Base-by-base conservation (phyloP, 2,329 filamentous ascomycete genomes). In the Chaetomium olivaceum region DNA sequence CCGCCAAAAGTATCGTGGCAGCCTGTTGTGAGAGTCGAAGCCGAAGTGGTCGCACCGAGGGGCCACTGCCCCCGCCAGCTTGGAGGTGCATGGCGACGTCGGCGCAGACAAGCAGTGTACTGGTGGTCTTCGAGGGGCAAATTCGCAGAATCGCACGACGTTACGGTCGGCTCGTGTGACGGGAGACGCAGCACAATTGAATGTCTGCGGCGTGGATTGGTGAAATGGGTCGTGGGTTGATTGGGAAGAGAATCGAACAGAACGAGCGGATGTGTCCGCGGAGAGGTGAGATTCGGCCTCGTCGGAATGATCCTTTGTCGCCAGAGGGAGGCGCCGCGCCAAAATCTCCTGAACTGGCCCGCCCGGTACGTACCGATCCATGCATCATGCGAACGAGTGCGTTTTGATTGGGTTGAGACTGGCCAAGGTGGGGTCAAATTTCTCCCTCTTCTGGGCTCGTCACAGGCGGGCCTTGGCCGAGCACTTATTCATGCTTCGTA, bases 81-180 rank as follows among this genome's bases (percentile, higher is more conserved):
- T 14, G 52, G 64, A 66, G 54, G 50, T 48, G 57, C 71, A 72
- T 73, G 68, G 67, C 43, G 66, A 56, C 39, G 57, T 62, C 64
- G 58, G 54, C n/a, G 46, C 16, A 27, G 25, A 63, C 46, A 46
- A 36, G 55, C 52, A 39, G 50, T 11, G 52, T 19, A 27, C 58
- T 46, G 27, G 27, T 25, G 58, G 25, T 21, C 14, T 21, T 54
- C 12, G 21, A 36, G 46, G 23, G 39, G 29, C 50, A 48, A 19
- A 46, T 3, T 19, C 16, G 63, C 36, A 51, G 50, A 50, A 46
- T 57, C 27, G 58, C 21, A 31, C 29, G 29, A 39, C 4, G 25
- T 31, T 12, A 23, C 31, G 23, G 27, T 39, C 39, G 23, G 23
- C 7, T 46, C 19, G 51, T 9, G 39, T 25, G 25, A 23, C 43